Evolutionary conservation across 225 moss, liverwort and hornwort species (phyloP).

Genomic region (Pseudoscleropodium purum): DNA sequence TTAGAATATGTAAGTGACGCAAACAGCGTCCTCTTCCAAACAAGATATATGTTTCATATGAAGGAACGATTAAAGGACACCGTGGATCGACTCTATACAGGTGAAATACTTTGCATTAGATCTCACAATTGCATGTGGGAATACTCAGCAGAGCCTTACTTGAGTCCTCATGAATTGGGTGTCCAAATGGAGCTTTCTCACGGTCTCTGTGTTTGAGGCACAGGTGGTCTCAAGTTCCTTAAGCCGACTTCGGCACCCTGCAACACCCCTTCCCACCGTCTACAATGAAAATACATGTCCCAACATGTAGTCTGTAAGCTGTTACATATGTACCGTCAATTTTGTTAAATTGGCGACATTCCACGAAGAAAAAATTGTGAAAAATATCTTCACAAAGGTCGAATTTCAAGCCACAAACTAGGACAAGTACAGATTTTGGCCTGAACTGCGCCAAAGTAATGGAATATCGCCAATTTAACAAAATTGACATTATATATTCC

Average conservation of each 20-base stretch:
- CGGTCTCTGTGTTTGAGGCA: constrained; percentile 32
- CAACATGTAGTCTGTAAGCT: neutral
- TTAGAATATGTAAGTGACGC: neutral
- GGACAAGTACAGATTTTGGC: neutral
- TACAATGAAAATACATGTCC: neutral
- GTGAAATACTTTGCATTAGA: neutral
- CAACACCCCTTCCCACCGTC: neutral
- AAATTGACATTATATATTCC: neutral
- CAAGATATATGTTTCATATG: neutral
- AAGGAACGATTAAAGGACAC: neutral
- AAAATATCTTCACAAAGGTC: neutral
- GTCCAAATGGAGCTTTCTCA: constrained; percentile 32
- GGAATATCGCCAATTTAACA: neutral
- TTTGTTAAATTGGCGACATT: neutral
- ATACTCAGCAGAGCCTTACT: constrained; percentile 9
- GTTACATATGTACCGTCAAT: neutral
- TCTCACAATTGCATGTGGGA: neutral
- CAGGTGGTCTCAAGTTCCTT: constrained; percentile 44
- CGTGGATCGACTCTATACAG: neutral
- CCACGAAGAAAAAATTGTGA: neutral
- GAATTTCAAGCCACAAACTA: neutral
- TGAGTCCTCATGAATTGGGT: constrained; percentile 49
- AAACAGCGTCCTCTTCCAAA: neutral
- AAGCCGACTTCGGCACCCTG: constrained; percentile 47
- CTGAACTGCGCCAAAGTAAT: neutral